These are phyloP conservation scores for Hyphopichia pseudoburtonii DNA, from an alignment of 1,139 yeast genomes.

Conservation along the genomic window DNA sequence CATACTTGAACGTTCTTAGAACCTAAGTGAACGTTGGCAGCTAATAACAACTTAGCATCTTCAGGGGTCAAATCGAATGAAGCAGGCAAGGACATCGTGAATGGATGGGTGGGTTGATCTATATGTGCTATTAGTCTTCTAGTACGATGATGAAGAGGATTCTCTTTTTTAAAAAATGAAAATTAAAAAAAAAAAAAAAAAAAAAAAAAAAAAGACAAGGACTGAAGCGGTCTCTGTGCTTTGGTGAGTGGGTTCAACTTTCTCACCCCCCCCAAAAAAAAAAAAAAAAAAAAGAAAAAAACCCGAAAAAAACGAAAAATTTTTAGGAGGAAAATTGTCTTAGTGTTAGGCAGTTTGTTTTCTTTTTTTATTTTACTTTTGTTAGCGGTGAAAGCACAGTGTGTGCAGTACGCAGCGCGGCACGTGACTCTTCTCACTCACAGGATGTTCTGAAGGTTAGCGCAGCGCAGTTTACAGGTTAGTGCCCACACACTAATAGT, in stretches of 20 bases:
- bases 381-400: too few species aligned
- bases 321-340: too few species aligned
- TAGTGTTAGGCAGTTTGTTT: too few species aligned
- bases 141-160: conserved; percentile 1
- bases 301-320: neutral
- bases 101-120: conserved; percentile 9
- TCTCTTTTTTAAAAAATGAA: neutral
- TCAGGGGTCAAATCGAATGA: conserved; percentile 93
- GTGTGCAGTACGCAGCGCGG: too few species aligned
- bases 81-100: conserved; percentile 79
- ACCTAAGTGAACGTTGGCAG: conserved; percentile 99
- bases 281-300: too few species aligned
- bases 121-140: neutral
- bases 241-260: too few species aligned
- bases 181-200: neutral
- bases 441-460: neutral
- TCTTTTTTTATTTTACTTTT: conserved; percentile 1
- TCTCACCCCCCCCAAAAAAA: too few species aligned
- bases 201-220: too few species aligned
- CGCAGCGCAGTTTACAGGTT: too few species aligned
- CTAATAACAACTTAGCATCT: conserved; percentile 99
- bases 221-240: too few species aligned
- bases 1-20: conserved; percentile 99
- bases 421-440: neutral
- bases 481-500: too few species aligned